Conservation (phyloP, 1,284 basidiomycete genomes). For the Neonothopanus nambi region DNA sequence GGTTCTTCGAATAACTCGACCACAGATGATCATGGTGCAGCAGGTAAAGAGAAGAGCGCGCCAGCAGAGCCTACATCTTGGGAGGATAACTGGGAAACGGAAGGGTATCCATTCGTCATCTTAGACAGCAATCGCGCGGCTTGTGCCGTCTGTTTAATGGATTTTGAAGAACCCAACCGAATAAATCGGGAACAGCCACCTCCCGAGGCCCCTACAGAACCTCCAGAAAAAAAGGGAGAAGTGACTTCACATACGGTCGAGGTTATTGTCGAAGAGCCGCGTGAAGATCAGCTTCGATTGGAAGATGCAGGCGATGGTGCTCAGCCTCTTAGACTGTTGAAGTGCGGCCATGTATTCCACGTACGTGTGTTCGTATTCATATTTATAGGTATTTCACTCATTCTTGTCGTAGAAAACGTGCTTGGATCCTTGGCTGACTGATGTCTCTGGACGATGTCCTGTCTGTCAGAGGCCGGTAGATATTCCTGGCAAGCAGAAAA, state of each 20-base stretch:
- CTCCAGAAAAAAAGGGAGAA: conserved; percentile 16
- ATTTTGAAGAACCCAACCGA: conserved; percentile 71
- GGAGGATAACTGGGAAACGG: conserved; percentile 52
- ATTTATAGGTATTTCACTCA: background rate
- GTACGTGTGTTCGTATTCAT: conserved; percentile 43
- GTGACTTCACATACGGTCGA: conserved; percentile 29
- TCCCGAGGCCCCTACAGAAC: background rate
- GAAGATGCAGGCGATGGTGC: conserved; percentile 72
- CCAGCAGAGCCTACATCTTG: conserved; percentile 45
- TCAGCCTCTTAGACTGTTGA: conserved; percentile 70
- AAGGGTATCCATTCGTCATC: conserved; percentile 54
- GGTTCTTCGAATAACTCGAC: conserved; percentile 10
- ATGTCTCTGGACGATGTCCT: conserved; percentile 23
- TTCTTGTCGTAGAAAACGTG: conserved; percentile 21
- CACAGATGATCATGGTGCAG: conserved; percentile 20
- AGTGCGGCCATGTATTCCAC: conserved; percentile 82
- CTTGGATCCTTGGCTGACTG: conserved; percentile 22
- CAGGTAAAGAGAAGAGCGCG: conserved; percentile 29
- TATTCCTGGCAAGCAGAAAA: conserved; percentile 4
- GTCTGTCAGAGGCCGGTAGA: conserved; percentile 23
- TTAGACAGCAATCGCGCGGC: conserved; percentile 78
- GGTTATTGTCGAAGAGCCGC: conserved; percentile 37
- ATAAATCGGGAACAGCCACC: background rate
- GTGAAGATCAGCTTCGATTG: conserved; percentile 44
- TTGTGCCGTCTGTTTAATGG: conserved; percentile 80